A percentile compares a stretch with the other conserved stretches of the same genome.
phyloP scores from a whole-genome alignment of 805 yeast species.

The Tanozyma kutaoensis region DNA sequence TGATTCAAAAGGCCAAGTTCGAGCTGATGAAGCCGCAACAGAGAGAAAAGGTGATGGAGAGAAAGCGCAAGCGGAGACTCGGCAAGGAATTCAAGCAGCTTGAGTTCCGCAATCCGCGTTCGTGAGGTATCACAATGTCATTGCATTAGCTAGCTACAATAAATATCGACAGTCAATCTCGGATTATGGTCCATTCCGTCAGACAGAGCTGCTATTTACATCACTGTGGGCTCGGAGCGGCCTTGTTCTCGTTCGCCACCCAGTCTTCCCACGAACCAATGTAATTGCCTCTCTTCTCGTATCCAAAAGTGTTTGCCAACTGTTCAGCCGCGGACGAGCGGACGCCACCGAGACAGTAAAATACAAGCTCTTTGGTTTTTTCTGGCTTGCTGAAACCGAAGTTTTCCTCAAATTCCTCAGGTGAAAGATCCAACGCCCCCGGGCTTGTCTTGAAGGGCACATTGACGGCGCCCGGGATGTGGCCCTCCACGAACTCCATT shows the following conservation, averaged over 20 bases:
- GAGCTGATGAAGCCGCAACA: slow-evolving; percentile 60
- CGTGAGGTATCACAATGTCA: too few species aligned
- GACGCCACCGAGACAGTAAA: slow-evolving; percentile 88
- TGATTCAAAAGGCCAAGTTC: slow-evolving; percentile 66
- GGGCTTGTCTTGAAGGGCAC: slow-evolving; percentile 86
- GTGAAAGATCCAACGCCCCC: slow-evolving; percentile 72
- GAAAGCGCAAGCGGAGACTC: slow-evolving; percentile 74
- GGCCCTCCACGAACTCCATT: slow-evolving; percentile 57
- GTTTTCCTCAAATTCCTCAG: slow-evolving; percentile 67
- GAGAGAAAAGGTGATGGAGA: slow-evolving; percentile 72
- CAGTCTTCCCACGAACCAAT: slow-evolving; percentile 83
- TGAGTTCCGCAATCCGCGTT: slow-evolving; percentile 14
- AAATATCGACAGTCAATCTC: too few species aligned
- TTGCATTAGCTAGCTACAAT: too few species aligned
- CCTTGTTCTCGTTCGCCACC: slow-evolving; percentile 29
- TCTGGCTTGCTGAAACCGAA: slow-evolving; percentile 78
- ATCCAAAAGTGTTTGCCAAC: slow-evolving; percentile 83
- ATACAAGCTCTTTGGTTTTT: slow-evolving; percentile 58
- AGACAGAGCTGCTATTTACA: too few species aligned
- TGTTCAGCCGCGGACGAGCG: slow-evolving; percentile 87
- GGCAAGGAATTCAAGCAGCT: slow-evolving; percentile 63
- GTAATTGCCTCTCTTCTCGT: slow-evolving; percentile 72
- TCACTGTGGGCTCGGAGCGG: slow-evolving; percentile 1
- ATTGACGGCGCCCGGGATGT: slow-evolving; percentile 75
- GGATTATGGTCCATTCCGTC: too few species aligned